phyloP scores from a whole-genome alignment of 2,329 filamentous ascomycete species.

The Zymoseptoria tritici region DNA sequence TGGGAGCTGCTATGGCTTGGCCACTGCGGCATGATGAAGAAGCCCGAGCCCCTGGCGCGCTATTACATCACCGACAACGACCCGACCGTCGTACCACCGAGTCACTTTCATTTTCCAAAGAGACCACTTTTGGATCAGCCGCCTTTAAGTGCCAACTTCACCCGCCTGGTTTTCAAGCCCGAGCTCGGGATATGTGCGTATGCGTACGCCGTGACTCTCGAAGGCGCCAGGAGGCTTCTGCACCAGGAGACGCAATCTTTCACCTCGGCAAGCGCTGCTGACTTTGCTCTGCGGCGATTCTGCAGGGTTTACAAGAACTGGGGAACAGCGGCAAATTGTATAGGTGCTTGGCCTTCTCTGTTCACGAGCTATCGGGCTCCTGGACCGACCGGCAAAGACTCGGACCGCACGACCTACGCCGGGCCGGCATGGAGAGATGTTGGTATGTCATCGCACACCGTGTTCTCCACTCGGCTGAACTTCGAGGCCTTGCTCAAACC shows the following conservation, averaged over 20 bases:
- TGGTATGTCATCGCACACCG: background rate
- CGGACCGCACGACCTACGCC: no score
- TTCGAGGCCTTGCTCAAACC: background rate
- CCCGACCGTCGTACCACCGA: background rate
- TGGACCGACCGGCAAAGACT: no score
- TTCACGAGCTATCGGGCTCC: background rate
- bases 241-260: no score
- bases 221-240: no score
- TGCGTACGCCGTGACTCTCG: constrained; percentile 2
- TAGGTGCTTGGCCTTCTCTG: background rate
- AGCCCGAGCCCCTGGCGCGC: background rate
- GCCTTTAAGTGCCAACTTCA: background rate
- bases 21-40: background rate
- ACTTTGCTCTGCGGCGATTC: no score
- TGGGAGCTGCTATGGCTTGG: constrained; percentile 4
- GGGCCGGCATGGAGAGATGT: background rate
- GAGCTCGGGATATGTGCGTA: background rate
- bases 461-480: background rate
- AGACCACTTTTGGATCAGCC: background rate
- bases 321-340: no score
- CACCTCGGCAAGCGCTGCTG: no score
- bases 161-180: background rate
- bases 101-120: background rate
- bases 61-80: constrained; percentile 1
- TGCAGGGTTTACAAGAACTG: no score